Evolutionary conservation across 2,329 filamentous ascomycete genomes (phyloP).

Genomic region (Diaporthe sp.): DNA sequence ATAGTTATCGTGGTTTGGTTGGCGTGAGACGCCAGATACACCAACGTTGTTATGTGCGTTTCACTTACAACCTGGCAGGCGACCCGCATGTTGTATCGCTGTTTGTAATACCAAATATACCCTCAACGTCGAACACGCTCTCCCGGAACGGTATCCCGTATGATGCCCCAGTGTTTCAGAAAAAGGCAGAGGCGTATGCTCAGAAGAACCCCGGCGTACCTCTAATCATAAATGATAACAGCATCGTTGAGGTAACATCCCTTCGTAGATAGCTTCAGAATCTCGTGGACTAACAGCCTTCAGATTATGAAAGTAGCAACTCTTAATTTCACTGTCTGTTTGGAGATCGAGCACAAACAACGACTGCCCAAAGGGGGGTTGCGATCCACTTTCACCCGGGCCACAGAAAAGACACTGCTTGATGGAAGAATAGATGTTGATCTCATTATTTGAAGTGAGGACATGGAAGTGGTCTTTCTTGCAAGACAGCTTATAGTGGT

Average conservation of each 20-base stretch:
- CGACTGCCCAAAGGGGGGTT: slow-evolving; percentile 42
- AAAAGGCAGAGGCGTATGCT: not conserved
- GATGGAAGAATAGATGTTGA: slow-evolving; percentile 44
- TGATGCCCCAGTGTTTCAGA: not conserved
- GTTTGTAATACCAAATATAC: no score
- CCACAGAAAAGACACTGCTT: slow-evolving; percentile 41
- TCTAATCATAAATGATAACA: not conserved
- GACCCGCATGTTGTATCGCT: no score
- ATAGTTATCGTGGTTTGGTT: no score
- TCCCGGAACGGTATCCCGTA: not conserved
- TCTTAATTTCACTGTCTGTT: slow-evolving; percentile 42
- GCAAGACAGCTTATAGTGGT: slow-evolving; percentile 42
- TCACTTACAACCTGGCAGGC: no score
- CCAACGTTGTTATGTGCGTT: no score
- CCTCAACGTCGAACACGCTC: not conserved
- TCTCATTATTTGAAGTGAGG: slow-evolving; percentile 42
- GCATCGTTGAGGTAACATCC: not conserved
- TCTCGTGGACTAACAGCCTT: not conserved
- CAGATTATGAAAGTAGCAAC: slow-evolving; percentile 40
- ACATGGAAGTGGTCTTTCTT: slow-evolving; percentile 42
- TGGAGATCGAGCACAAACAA: slow-evolving; percentile 47
- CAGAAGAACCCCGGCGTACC: not conserved
- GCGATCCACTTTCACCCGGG: slow-evolving; percentile 43
- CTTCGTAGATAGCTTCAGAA: not conserved
- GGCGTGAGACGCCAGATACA: no score